Evolutionary conservation across 768 basidiomycete genomes (phyloP).

Genomic region (Strobilomyces dryophilus): DNA sequence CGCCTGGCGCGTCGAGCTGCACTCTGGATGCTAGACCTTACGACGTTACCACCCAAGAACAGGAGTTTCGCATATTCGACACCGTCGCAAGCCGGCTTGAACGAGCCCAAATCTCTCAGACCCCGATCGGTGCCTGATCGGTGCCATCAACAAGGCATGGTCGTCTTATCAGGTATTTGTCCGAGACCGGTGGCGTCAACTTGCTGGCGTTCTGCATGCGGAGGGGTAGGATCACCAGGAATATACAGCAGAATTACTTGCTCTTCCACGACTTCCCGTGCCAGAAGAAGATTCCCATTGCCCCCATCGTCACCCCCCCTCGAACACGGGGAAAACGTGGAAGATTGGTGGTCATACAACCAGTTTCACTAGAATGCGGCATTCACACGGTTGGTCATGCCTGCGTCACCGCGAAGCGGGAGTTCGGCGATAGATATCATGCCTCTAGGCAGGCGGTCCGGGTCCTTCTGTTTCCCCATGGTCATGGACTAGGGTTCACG

Average conservation of each 20-base stretch:
- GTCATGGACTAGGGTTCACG: conserved; percentile 14
- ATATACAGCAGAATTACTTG: conserved; percentile 27
- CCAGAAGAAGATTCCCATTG: conserved; percentile 29
- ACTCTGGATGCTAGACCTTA: conserved; percentile 32
- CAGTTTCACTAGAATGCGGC: conserved; percentile 12
- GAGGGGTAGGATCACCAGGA: conserved; percentile 28
- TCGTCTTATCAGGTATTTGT: conserved; percentile 30
- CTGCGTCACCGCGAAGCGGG: conserved; percentile 32
- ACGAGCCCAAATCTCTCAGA: conserved; percentile 26
- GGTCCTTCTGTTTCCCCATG: conserved; percentile 19
- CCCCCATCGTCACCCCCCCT: conserved; percentile 33
- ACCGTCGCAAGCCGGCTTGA: conserved; percentile 33
- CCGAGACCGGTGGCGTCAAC: conserved; percentile 33
- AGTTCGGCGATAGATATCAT: conserved; percentile 24
- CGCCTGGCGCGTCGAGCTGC: conserved; percentile 30
- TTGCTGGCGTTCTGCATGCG: conserved; percentile 39
- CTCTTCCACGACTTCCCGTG: conserved; percentile 34
- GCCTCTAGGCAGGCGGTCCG: conserved; percentile 21
- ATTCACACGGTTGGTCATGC: conserved; percentile 28
- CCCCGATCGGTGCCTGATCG: conserved; percentile 23
- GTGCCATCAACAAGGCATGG: conserved; percentile 32
- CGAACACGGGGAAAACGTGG: conserved; percentile 34
- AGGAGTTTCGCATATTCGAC: conserved; percentile 30
- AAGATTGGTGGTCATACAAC: conserved; percentile 33
- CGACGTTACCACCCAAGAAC: conserved; percentile 13